These are phyloP conservation scores for Selenicereus undatus DNA, from an alignment of 148 eudicot species.

Conservation along the genomic window DNA sequence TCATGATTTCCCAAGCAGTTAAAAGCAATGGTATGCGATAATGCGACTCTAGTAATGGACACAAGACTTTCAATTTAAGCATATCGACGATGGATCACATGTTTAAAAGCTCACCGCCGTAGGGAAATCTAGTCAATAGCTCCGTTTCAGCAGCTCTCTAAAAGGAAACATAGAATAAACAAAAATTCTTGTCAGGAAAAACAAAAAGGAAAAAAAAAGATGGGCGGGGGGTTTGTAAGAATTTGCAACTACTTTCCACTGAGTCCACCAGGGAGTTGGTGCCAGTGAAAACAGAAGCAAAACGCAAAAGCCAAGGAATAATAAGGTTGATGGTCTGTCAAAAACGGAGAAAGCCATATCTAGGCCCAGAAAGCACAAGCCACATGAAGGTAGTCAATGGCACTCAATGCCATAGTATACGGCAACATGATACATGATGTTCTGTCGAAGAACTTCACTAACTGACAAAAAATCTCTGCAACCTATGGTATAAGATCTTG, in stretches of 20 bases:
- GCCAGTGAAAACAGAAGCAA: not conserved
- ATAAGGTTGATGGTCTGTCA: not conserved
- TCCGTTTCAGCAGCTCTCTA: constrained; percentile 91
- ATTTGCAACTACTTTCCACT: not conserved
- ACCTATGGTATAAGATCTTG: not conserved
- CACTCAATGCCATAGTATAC: too few relatives aligned
- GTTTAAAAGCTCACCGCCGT: constrained; percentile 56
- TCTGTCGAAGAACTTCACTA: too few relatives aligned
- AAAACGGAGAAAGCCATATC: too few relatives aligned
- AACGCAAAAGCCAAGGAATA: not conserved
- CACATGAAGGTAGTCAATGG: too few relatives aligned
- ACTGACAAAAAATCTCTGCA: not conserved
- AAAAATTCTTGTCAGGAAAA: constrained; percentile 9
- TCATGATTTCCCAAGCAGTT: not conserved
- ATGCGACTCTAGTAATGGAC: not conserved
- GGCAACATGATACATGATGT: too few relatives aligned
- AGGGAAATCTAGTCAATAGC: constrained; percentile 72
- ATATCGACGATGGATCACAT: not conserved
- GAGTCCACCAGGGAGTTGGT: too few relatives aligned
- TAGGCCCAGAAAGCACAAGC: too few relatives aligned
- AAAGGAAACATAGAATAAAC: constrained; percentile 6
- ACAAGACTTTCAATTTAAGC: not conserved
- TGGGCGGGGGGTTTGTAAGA: not conserved
- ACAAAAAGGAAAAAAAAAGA: not conserved
- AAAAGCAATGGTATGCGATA: too few relatives aligned